These are phyloP conservation scores for Pythium oligandrum DNA, from an alignment of 352 stramenopile species.

Conservation along the genomic window DNA sequence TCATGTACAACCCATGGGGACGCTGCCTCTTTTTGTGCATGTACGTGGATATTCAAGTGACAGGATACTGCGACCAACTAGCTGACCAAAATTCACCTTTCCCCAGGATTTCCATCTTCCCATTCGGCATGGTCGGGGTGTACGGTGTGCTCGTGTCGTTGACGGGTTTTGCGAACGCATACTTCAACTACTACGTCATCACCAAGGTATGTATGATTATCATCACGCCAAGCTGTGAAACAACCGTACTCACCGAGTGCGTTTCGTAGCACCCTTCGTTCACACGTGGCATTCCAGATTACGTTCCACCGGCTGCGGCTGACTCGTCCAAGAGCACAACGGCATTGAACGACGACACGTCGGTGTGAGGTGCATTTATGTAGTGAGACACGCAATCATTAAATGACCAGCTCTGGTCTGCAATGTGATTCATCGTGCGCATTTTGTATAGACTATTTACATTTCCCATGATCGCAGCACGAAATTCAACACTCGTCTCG, in stretches of 20 bases:
- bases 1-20: constrained; percentile 88
- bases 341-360: constrained; percentile 16
- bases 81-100: neutral
- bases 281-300: constrained; percentile 78
- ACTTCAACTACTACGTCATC: constrained; percentile 90
- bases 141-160: constrained; percentile 81
- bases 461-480: too few relatives aligned
- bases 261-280: constrained; percentile 64
- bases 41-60: constrained; percentile 24
- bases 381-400: too few relatives aligned
- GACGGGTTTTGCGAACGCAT: constrained; percentile 75
- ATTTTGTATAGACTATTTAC: too few relatives aligned
- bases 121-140: constrained; percentile 77
- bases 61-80: too few relatives aligned
- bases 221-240: neutral
- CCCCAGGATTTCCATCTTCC: constrained; percentile 85
- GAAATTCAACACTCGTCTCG: too few relatives aligned
- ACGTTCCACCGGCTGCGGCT: constrained; percentile 55
- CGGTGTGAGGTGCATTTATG: constrained; percentile 10
- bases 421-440: too few relatives aligned
- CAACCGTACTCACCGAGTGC: neutral
- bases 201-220: constrained; percentile 41
- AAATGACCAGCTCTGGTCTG: too few relatives aligned
- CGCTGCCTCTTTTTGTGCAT: constrained; percentile 85
- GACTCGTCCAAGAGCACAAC: constrained; percentile 22